Conservation (phyloP, 2,329 filamentous ascomycete genomes). For the Epichloe elymi region DNA sequence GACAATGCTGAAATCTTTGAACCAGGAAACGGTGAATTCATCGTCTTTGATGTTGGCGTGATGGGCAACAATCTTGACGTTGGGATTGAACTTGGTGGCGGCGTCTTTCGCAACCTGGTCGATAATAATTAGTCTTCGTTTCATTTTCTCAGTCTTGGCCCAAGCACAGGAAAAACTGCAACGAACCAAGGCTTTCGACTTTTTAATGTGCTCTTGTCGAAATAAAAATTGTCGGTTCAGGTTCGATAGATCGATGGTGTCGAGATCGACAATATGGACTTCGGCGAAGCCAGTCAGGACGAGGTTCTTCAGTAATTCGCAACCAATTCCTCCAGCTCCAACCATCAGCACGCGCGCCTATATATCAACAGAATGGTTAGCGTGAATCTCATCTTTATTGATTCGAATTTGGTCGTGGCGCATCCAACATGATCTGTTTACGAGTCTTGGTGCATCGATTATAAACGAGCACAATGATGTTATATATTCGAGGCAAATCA, state of each 20-base stretch:
- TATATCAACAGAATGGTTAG: not conserved
- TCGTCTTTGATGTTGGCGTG: conserved; percentile 91
- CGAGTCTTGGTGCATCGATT: not conserved
- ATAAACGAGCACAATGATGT: not conserved
- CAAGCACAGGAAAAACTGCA: not conserved
- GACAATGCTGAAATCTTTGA: conserved; percentile 66
- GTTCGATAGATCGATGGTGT: conserved; percentile 96
- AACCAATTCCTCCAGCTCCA: conserved; percentile 92
- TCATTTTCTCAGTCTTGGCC: not conserved
- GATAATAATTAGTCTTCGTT: conserved; percentile 9
- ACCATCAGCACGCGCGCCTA: conserved; percentile 86
- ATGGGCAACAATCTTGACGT: conserved; percentile 73
- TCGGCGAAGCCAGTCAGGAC: conserved; percentile 85
- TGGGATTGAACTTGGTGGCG: conserved; percentile 79
- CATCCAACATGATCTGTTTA: not conserved
- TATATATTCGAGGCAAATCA: not conserved
- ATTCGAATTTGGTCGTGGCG: too few species aligned
- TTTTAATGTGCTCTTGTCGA: conserved; percentile 93
- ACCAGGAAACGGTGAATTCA: conserved; percentile 81
- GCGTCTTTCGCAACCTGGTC: conserved; percentile 79
- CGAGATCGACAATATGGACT: conserved; percentile 89
- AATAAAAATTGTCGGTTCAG: conserved; percentile 97
- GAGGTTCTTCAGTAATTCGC: conserved; percentile 93
- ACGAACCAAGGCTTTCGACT: conserved; percentile 79
- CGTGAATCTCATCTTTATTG: not conserved